Evolutionary conservation across 2,329 filamentous ascomycete genomes (phyloP).

Genomic region (Fusarium scirpi): DNA sequence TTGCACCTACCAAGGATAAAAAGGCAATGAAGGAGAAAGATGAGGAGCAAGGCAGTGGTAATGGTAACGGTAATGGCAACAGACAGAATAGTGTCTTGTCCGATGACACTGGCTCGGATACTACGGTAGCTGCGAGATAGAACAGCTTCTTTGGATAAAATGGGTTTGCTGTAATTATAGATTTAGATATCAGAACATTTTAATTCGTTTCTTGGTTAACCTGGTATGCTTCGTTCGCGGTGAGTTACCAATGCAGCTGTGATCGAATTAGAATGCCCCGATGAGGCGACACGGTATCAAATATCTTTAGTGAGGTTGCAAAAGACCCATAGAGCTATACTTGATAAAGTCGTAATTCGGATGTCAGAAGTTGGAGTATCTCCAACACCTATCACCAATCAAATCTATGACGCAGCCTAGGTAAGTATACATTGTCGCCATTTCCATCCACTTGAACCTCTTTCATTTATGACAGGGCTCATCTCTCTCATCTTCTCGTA

Average conservation of each 20-base stretch:
- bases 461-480: not conserved
- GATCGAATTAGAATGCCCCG: not conserved
- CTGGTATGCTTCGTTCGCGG: too few relatives aligned
- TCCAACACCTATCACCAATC: not conserved
- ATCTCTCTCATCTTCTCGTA: not conserved
- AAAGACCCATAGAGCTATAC: not conserved
- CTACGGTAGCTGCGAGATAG: slow-evolving; percentile 2
- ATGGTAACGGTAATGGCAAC: not conserved
- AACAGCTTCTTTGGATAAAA: not conserved
- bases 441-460: not conserved
- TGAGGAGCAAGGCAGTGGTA: slow-evolving; percentile 5
- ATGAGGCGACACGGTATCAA: not conserved
- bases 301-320: not conserved
- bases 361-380: not conserved
- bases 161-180: not conserved
- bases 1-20: slow-evolving; percentile 27
- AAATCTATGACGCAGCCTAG: not conserved
- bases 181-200: not conserved
- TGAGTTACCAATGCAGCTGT: not conserved
- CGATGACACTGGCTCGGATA: slow-evolving; percentile 8
- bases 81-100: slow-evolving; percentile 8
- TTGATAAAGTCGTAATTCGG: not conserved
- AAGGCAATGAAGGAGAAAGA: slow-evolving; percentile 10
- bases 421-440: not conserved
- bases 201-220: too few relatives aligned